phyloP scores from a whole-genome alignment of 2,329 filamentous ascomycete species.

The Acrocalymma vagum region DNA sequence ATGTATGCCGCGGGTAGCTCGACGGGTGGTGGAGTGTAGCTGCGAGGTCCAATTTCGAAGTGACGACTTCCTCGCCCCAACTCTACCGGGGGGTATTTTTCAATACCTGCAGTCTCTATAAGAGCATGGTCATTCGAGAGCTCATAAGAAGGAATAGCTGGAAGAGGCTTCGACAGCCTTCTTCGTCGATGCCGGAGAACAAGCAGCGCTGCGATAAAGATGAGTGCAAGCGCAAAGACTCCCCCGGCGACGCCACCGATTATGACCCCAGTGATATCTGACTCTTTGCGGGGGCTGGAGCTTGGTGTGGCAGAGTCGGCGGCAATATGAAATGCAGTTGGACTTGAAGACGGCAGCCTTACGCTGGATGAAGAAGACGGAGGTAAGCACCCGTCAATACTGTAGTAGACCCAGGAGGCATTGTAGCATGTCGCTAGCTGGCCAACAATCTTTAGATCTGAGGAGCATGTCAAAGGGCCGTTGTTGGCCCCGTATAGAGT shows the following conservation, averaged over 20 bases:
- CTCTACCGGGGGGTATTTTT: slow-evolving; percentile 17
- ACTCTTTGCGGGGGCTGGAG: background rate
- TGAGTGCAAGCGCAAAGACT: slow-evolving; percentile 18
- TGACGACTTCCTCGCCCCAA: too few species aligned
- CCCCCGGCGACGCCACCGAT: slow-evolving; percentile 25
- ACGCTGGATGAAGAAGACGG: slow-evolving; percentile 13
- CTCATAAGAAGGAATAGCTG: slow-evolving; percentile 19
- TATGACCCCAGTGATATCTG: slow-evolving; percentile 15
- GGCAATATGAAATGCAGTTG: slow-evolving; percentile 8
- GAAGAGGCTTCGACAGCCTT: background rate
- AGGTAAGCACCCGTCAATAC: slow-evolving; percentile 30
- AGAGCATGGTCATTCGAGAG: slow-evolving; percentile 21
- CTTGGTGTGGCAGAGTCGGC: slow-evolving; percentile 1
- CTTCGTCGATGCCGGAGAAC: slow-evolving; percentile 15
- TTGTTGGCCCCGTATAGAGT: slow-evolving; percentile 33
- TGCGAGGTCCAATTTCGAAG: too few species aligned
- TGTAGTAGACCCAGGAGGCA: slow-evolving; percentile 36
- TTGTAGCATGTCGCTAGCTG: slow-evolving; percentile 35
- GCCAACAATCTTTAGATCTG: slow-evolving; percentile 23
- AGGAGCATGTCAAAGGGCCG: slow-evolving; percentile 21
- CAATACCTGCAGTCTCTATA: slow-evolving; percentile 17
- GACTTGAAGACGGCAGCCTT: slow-evolving; percentile 3
- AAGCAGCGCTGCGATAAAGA: slow-evolving; percentile 17
- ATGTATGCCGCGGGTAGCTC: too few species aligned
- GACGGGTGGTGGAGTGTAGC: too few species aligned